Evolutionary conservation across 306 rosid genomes (phyloP), one percentile per base, ranked within the genome.

Genomic region (Mimosa pudica): DNA sequence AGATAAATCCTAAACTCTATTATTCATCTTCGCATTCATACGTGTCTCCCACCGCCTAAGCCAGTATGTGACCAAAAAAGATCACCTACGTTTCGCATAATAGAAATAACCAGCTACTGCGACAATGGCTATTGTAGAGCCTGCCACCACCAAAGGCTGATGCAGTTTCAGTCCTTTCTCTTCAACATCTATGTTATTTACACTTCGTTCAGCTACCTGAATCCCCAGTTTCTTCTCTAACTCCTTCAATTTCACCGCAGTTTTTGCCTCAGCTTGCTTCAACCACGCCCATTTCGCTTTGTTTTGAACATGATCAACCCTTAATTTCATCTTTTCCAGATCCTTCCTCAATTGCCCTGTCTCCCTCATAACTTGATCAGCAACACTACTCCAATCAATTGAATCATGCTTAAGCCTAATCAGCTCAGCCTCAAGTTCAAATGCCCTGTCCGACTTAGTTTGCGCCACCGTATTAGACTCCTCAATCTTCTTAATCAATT

Each of bases 391-490:
- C 9, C 94, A 81, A 24, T 88, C 5, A 10, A 87, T 45, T 75
- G 87, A 75, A 45, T 96, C 97, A 13, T 91, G 92, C 7, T 93
- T 97, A 10, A 96, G 89, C 94, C 97, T 96, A 4, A 89, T 11
- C 20, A 91, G 74, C 77, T 91, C 94, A 0, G 91, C 84, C 89
- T 96, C 99, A 4, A 96, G 91, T 45, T 90, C 93, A 48, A 76
- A 82, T 42, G 98, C 98, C 69, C 97, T 85, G 0, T 85, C 87
- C 0, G 92, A 96, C 48, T 90, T 89, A 2, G 76, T 80, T 69
- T 85, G 88, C 17, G 80, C 12, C 8, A 82, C 90, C 82, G 62
- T 88, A 62, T 5, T 82, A 1, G 85, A 82, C 41, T 88, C 98
- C 6, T 71, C 77, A 3, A 79, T 76, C 64, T 11, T 75, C 52